Percentiles rank a stretch among this genome's conserved stretches.
Evolutionary conservation across 495 filamentous ascomycete species (phyloP).

Genomic region (Penicillium lagena): DNA sequence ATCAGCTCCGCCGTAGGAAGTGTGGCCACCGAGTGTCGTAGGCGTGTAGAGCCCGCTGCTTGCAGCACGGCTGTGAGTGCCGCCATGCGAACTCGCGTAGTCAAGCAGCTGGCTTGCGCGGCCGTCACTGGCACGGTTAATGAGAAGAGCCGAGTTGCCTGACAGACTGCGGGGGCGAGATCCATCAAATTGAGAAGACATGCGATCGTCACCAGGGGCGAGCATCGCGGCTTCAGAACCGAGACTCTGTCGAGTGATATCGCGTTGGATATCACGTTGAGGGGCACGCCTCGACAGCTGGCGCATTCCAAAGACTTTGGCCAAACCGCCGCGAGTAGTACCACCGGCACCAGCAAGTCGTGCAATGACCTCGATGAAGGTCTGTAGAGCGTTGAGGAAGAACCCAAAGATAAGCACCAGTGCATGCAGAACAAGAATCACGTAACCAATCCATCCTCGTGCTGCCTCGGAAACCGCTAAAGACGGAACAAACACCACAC

Average conservation of each 20-base stretch:
- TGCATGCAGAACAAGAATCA: constrained; percentile 80
- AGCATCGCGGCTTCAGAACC: constrained; percentile 78
- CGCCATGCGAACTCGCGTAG: constrained; percentile 38
- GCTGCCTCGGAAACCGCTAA: constrained; percentile 67
- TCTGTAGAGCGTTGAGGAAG: constrained; percentile 86
- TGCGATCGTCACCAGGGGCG: constrained; percentile 52
- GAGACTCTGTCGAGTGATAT: constrained; percentile 63
- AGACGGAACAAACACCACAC: constrained; percentile 80
- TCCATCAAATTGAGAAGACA: constrained; percentile 59
- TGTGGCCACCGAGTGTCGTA: constrained; percentile 40
- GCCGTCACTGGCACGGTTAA: constrained; percentile 50
- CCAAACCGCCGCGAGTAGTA: constrained; percentile 77
- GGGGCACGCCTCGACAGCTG: constrained; percentile 76
- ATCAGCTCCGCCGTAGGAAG: constrained; percentile 63
- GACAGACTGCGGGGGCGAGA: constrained; percentile 75
- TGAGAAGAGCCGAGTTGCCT: constrained; percentile 70
- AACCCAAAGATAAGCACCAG: constrained; percentile 88
- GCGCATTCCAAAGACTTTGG: constrained; percentile 87
- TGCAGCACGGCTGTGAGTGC: constrained; percentile 38
- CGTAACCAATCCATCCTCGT: constrained; percentile 92
- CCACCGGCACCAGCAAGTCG: constrained; percentile 75
- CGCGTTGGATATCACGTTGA: constrained; percentile 51
- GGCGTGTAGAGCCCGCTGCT: constrained; percentile 56
- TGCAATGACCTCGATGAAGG: constrained; percentile 78
- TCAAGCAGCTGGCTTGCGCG: constrained; percentile 40